These are phyloP conservation scores for Ogataea nonfermentans DNA, from an alignment of 805 yeast species.

Conservation along the genomic window DNA sequence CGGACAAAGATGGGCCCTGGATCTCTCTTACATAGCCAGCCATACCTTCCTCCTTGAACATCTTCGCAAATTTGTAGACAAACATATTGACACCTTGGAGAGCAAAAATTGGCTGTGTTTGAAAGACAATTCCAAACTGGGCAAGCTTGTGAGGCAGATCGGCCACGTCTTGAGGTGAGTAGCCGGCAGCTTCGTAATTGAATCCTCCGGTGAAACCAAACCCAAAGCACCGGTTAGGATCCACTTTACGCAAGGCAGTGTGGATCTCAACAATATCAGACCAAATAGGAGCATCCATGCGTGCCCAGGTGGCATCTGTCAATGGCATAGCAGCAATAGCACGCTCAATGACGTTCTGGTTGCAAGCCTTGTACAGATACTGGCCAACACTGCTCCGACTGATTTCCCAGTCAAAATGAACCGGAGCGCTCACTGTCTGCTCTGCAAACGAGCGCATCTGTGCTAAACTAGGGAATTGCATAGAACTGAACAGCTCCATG, in stretches of 20 bases:
- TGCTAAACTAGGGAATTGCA: conserved; percentile 23
- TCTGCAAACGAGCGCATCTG: conserved; percentile 18
- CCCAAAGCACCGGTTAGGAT: conserved; percentile 55
- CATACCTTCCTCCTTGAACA: conserved; percentile 55
- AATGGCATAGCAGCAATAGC: conserved; percentile 55
- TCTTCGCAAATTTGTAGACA: conserved; percentile 48
- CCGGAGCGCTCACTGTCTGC: conserved; percentile 30
- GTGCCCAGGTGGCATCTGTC: conserved; percentile 61
- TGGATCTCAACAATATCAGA: conserved; percentile 50
- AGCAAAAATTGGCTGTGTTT: conserved; percentile 48
- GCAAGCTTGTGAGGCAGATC: conserved; percentile 54
- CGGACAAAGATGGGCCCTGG: conserved; percentile 16
- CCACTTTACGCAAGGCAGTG: conserved; percentile 41
- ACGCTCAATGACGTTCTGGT: conserved; percentile 54
- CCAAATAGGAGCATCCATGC: conserved; percentile 58
- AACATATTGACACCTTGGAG: conserved; percentile 58
- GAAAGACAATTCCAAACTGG: conserved; percentile 51
- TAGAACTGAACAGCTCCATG: conserved; percentile 5
- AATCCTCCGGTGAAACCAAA: conserved; percentile 61
- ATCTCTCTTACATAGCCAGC: conserved; percentile 31
- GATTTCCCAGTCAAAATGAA: conserved; percentile 57
- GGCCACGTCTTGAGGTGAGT: conserved; percentile 42
- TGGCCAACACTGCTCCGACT: conserved; percentile 60
- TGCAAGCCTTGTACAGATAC: conserved; percentile 47
- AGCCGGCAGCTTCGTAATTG: conserved; percentile 61